Evolutionary conservation across 345 rosid genomes (phyloP).

Genomic region (Rhodamnia rubescens): DNA sequence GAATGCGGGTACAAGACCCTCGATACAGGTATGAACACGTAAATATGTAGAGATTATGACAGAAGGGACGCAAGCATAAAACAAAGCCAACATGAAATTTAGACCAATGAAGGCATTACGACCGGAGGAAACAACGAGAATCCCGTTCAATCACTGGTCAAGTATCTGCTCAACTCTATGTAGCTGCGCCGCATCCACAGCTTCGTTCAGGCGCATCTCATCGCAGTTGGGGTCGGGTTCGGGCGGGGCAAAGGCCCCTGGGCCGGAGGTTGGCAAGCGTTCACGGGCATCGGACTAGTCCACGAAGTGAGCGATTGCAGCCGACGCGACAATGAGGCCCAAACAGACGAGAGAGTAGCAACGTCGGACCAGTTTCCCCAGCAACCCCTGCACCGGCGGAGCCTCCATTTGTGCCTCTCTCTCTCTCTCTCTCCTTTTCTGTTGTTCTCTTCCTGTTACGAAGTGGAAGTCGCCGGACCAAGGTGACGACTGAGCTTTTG

Average conservation of each 20-base stretch:
- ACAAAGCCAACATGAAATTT: background rate
- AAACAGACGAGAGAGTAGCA: conserved; percentile 25
- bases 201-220: too few relatives aligned
- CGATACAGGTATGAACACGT: background rate
- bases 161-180: background rate
- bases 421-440: too few relatives aligned
- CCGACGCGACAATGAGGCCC: conserved; percentile 11
- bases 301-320: conserved; percentile 8
- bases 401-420: background rate
- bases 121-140: too few relatives aligned
- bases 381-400: conserved; percentile 4
- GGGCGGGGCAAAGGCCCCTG: background rate
- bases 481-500: background rate
- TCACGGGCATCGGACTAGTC: background rate
- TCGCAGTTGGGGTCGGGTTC: background rate
- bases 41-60: background rate
- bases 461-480: background rate
- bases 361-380: conserved; percentile 18
- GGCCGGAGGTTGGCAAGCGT: conserved; percentile 4
- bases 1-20: background rate
- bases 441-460: background rate
- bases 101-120: too few relatives aligned
- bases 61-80: background rate
- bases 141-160: background rate
- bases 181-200: background rate